Conservation (phyloP, 2,329 filamentous ascomycete genomes). For the Thermothelomyces thermophilus region DNA sequence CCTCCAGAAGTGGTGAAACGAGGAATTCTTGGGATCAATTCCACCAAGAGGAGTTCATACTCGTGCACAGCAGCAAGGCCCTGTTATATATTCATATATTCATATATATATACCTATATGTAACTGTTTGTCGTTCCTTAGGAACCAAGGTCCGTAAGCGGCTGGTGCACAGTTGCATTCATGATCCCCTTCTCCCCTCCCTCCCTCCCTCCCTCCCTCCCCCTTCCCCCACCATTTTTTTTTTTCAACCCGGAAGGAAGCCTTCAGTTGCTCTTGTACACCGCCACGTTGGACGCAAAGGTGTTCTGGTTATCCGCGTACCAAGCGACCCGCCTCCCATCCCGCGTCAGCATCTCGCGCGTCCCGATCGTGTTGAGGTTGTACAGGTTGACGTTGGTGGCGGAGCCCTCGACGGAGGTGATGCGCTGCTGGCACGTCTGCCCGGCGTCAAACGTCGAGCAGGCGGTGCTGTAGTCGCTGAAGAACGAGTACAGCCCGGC, state of each 20-base stretch:
- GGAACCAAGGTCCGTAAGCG: too few species aligned
- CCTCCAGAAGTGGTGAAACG: too few species aligned
- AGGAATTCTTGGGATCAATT: too few species aligned
- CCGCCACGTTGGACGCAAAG: constrained; percentile 34
- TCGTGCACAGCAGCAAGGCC: too few species aligned
- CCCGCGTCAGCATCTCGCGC: constrained; percentile 34
- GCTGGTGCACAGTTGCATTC: too few species aligned
- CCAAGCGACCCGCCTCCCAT: constrained; percentile 31
- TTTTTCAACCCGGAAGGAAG: not conserved
- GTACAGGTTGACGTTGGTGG: constrained; percentile 33
- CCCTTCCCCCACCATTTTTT: not conserved
- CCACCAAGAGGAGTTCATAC: too few species aligned
- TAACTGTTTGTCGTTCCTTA: too few species aligned
- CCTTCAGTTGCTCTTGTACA: constrained; percentile 27
- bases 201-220: not conserved
- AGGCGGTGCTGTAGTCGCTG: constrained; percentile 51
- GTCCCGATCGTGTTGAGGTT: constrained; percentile 42
- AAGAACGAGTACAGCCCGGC: constrained; percentile 65
- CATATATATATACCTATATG: too few species aligned
- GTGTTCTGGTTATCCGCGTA: constrained; percentile 35
- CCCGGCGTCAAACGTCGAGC: constrained; percentile 38
- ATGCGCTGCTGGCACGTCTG: constrained; percentile 43
- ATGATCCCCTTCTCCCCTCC: too few species aligned
- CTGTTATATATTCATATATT: too few species aligned
- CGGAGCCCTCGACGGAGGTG: constrained; percentile 28